phyloP scores from a whole-genome alignment of 1,139 yeast species.

The Yamadazyma conglobata region DNA sequence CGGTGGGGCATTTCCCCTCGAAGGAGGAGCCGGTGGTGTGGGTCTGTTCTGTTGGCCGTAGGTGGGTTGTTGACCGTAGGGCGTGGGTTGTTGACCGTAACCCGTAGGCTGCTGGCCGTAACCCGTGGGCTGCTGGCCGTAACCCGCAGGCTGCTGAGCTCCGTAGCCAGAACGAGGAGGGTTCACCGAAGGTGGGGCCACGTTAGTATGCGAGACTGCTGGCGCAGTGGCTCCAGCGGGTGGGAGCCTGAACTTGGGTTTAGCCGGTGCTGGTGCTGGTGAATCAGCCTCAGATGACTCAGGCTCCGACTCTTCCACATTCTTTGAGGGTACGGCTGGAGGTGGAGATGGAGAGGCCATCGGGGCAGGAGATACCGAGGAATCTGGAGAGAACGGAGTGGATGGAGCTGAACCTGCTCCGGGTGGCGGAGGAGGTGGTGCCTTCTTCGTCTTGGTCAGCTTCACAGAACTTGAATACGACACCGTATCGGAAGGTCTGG shows the following conservation, averaged over 20 bases:
- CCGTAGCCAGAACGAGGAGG: neutral
- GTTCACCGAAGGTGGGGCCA: slow-evolving; percentile 15
- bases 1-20: slow-evolving; percentile 18
- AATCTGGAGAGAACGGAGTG: neutral
- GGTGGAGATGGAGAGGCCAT: slow-evolving; percentile 15
- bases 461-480: slow-evolving; percentile 1
- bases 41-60: slow-evolving; percentile 1
- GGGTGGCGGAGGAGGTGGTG: slow-evolving; percentile 50
- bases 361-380: slow-evolving; percentile 13
- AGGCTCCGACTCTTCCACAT: slow-evolving; percentile 6
- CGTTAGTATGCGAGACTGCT: slow-evolving; percentile 31
- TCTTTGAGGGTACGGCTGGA: slow-evolving; percentile 13
- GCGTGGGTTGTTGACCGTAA: slow-evolving; percentile 1
- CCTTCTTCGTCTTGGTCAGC: slow-evolving; percentile 28
- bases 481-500: slow-evolving; percentile 6
- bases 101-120: slow-evolving; percentile 1
- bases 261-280: slow-evolving; percentile 7
- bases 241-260: slow-evolving; percentile 26
- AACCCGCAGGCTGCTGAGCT: slow-evolving; percentile 1
- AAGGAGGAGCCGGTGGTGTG: slow-evolving; percentile 20
- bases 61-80: neutral
- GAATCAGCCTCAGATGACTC: slow-evolving; percentile 6
- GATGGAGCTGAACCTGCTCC: slow-evolving; percentile 16
- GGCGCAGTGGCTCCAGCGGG: slow-evolving; percentile 25
- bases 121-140: slow-evolving; percentile 1